Conservation (phyloP, 2,329 filamentous ascomycete genomes). For the Colletotrichum cereale region DNA sequence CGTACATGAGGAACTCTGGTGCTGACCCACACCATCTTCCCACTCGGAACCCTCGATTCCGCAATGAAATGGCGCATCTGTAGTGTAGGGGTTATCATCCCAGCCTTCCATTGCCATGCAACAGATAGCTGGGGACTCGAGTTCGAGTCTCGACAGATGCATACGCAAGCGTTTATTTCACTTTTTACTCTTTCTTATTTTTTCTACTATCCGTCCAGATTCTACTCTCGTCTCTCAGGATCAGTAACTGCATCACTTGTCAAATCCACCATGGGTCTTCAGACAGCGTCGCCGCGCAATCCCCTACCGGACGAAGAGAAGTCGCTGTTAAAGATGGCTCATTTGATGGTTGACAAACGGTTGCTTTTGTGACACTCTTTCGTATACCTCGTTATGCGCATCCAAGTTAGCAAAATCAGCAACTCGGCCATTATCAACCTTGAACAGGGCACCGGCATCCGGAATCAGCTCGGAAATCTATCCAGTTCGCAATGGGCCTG, state of each 20-base stretch:
- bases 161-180: neutral
- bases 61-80: constrained; percentile 7
- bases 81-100: constrained; percentile 40
- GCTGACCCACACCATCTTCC: neutral
- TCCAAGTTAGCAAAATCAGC: constrained; percentile 45
- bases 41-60: neutral
- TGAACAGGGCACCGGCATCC: constrained; percentile 45
- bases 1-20: neutral
- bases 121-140: constrained; percentile 31
- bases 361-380: constrained; percentile 44
- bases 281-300: neutral
- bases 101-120: constrained; percentile 23
- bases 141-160: constrained; percentile 36
- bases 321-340: constrained; percentile 36
- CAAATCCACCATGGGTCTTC: neutral
- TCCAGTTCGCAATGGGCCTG: constrained; percentile 45
- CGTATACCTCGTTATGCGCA: constrained; percentile 45
- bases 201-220: neutral
- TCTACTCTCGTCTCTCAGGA: too few relatives aligned
- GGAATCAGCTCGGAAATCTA: constrained; percentile 43
- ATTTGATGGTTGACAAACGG: constrained; percentile 44
- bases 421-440: constrained; percentile 47
- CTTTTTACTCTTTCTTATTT: neutral
- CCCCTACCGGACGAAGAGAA: constrained; percentile 10
- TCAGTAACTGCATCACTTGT: too few relatives aligned